Conservation (phyloP, 1,139 yeast species). For the Taphrina wiesneri region DNA sequence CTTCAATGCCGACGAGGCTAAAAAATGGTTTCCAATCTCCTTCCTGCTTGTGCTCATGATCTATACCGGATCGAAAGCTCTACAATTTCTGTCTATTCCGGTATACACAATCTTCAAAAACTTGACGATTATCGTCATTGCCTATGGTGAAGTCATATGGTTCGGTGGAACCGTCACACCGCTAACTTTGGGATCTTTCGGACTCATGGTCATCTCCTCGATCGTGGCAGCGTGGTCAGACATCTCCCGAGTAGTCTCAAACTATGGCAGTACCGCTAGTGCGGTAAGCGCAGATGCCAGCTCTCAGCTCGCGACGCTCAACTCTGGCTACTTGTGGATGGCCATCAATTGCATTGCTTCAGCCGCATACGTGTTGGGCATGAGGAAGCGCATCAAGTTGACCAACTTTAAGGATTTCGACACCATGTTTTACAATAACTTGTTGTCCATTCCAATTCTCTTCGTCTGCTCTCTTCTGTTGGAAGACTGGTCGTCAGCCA, state of each 20-base stretch:
- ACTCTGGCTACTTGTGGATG: conserved; percentile 96
- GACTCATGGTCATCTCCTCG: conserved; percentile 88
- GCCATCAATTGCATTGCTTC: conserved; percentile 87
- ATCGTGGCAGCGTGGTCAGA: conserved; percentile 95
- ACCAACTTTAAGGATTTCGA: conserved; percentile 97
- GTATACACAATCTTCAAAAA: conserved; percentile 97
- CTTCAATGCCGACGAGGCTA: conserved; percentile 82
- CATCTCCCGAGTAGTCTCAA: conserved; percentile 49
- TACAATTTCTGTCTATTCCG: conserved; percentile 86
- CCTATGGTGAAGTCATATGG: conserved; percentile 97
- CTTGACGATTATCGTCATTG: conserved; percentile 91
- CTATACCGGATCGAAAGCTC: conserved; percentile 92
- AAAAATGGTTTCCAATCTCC: conserved; percentile 90
- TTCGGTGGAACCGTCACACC: conserved; percentile 90
- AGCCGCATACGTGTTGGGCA: conserved; percentile 86
- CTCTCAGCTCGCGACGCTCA: conserved; percentile 51
- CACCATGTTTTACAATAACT: conserved; percentile 96
- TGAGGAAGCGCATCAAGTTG: conserved; percentile 96
- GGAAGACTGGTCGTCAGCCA: conserved; percentile 90
- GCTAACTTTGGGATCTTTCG: conserved; percentile 84
- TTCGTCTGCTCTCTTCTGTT: conserved; percentile 68
- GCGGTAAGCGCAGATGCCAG: conserved; percentile 39
- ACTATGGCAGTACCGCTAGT: conserved; percentile 42
- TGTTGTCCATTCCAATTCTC: conserved; percentile 85
- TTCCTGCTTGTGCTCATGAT: conserved; percentile 86